Evolutionary conservation across 192 early-diverging fungal species (phyloP).

Genomic region (Coemansia biformis): DNA sequence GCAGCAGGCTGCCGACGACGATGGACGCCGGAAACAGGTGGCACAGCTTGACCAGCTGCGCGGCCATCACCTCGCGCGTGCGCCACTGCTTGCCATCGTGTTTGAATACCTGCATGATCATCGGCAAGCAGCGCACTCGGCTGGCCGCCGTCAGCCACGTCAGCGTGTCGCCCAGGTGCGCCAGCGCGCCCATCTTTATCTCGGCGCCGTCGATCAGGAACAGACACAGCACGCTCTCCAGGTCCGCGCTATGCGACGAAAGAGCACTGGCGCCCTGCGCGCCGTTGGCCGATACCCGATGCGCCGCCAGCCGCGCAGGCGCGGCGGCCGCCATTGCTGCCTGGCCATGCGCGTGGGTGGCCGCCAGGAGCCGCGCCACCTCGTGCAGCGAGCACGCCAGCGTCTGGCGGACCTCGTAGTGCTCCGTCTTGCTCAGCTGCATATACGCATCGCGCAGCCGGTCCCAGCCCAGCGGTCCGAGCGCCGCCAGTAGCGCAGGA

Average conservation of each 20-base stretch:
- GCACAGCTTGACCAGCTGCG: conserved; percentile 60
- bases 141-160: conserved; percentile 55
- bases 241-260: conserved; percentile 22
- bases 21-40: conserved; percentile 55
- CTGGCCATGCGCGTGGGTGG: neutral
- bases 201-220: conserved; percentile 51
- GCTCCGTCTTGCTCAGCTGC: conserved; percentile 48
- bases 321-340: neutral
- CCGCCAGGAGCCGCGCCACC: conserved; percentile 40
- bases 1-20: conserved; percentile 62
- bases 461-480: conserved; percentile 40
- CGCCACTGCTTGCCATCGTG: conserved; percentile 70
- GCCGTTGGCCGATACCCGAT: conserved; percentile 12
- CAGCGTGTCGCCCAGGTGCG: conserved; percentile 62
- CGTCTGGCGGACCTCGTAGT: conserved; percentile 44
- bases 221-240: conserved; percentile 43
- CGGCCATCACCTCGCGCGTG: conserved; percentile 62
- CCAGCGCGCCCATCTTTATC: conserved; percentile 66
- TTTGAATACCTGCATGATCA: conserved; percentile 60
- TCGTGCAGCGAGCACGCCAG: conserved; percentile 51
- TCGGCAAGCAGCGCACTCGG: conserved; percentile 61
- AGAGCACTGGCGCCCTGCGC: neutral
- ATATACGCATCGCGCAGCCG: conserved; percentile 45
- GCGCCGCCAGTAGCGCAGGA: conserved; percentile 34
- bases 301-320: conserved; percentile 8